These are phyloP conservation scores for Dissophora globulifera DNA, from an alignment of 192 early-diverging fungal species.

Conservation along the genomic window DNA sequence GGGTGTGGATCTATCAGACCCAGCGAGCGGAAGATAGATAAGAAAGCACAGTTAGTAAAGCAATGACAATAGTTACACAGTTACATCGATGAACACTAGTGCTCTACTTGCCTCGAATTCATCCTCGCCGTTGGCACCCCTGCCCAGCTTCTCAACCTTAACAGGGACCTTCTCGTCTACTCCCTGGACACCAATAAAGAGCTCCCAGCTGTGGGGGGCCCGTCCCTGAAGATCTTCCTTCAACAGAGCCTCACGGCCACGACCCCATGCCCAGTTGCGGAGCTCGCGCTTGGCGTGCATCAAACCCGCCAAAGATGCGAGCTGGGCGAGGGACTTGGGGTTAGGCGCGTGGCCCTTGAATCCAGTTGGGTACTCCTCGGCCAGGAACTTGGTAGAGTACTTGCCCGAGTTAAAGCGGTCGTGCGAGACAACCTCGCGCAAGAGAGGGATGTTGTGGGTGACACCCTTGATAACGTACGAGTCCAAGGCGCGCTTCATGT, in stretches of 20 bases:
- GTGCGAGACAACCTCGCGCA: constrained; percentile 86
- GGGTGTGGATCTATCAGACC: constrained; percentile 40
- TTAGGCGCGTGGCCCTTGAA: constrained; percentile 83
- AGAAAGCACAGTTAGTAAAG: background rate
- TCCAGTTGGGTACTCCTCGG: constrained; percentile 88
- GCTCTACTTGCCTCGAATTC: constrained; percentile 54
- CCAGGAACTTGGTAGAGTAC: constrained; percentile 87
- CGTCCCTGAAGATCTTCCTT: constrained; percentile 44
- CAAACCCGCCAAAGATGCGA: constrained; percentile 73
- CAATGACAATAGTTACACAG: background rate
- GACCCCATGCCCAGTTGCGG: constrained; percentile 67
- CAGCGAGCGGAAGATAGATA: background rate
- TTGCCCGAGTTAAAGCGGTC: constrained; percentile 77
- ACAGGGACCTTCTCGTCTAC: constrained; percentile 60
- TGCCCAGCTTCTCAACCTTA: constrained; percentile 51
- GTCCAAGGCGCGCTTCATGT: constrained; percentile 88
- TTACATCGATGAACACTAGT: too few relatives aligned
- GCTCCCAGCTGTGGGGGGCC: constrained; percentile 57
- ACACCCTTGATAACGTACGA: constrained; percentile 94
- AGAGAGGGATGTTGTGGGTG: constrained; percentile 93
- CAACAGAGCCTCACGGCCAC: constrained; percentile 55
- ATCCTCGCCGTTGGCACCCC: constrained; percentile 50
- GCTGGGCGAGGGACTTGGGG: constrained; percentile 56
- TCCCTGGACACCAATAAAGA: constrained; percentile 62
- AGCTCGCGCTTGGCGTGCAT: constrained; percentile 75